Evolutionary conservation across 805 yeast genomes (phyloP).

Genomic region (Candida oleophila): DNA sequence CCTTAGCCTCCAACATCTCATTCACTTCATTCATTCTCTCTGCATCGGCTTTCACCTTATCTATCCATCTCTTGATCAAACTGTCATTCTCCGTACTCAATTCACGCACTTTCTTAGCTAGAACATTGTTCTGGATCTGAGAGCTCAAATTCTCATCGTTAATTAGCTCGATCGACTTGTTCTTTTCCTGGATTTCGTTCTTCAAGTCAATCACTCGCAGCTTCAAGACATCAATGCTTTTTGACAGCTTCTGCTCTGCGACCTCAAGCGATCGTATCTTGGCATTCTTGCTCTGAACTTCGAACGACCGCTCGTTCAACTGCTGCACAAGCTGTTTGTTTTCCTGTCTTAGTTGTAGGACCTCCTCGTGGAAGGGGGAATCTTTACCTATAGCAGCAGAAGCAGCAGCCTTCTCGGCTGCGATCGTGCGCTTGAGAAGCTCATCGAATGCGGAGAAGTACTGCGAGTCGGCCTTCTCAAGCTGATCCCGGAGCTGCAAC

Average conservation of each 20-base stretch:
- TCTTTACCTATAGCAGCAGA: background rate
- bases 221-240: constrained; percentile 15
- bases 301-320: constrained; percentile 25
- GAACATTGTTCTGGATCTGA: constrained; percentile 56
- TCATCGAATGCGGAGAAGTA: constrained; percentile 35
- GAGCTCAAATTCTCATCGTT: constrained; percentile 66
- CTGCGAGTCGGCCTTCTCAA: constrained; percentile 29
- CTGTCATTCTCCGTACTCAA: constrained; percentile 49
- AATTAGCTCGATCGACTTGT: constrained; percentile 54
- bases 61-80: constrained; percentile 47
- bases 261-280: constrained; percentile 10
- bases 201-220: constrained; percentile 21
- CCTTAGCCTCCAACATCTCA: constrained; percentile 18
- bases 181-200: constrained; percentile 43
- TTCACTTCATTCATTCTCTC: constrained; percentile 55
- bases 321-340: constrained; percentile 20
- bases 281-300: constrained; percentile 22
- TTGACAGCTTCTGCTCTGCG: constrained; percentile 15
- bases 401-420: constrained; percentile 2
- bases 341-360: constrained; percentile 17
- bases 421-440: constrained; percentile 17
- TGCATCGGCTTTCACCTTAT: constrained; percentile 51
- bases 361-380: constrained; percentile 11
- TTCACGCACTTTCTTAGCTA: constrained; percentile 34
- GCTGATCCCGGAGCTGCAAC: constrained; percentile 28